Evolutionary conservation across 352 stramenopile species (phyloP), one percentile per base, ranked within the genome.

Genomic region (Pythium grandisporangium): DNA sequence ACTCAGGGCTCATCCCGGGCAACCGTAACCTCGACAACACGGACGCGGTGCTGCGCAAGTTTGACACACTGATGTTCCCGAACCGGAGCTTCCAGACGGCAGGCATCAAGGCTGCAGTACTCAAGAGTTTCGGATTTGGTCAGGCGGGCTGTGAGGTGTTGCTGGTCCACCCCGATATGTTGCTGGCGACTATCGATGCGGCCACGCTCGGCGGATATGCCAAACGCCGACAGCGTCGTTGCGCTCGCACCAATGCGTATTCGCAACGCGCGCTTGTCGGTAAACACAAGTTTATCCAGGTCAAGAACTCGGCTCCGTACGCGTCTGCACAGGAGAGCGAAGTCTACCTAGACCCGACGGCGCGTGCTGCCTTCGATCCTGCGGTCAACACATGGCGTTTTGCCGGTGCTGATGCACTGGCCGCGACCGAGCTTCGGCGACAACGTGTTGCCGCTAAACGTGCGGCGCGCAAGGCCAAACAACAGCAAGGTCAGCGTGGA

Each of bases 71-170:
- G n/a, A 51, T 84, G 44, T 93, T 87, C 48, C 73, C 78, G 42
- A 93, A 90, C 53, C 70, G 75, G 22, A 83, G 57, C 44, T 68
- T 91, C 40, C 74, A 91, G 61, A 87, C 75, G 5, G 47, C 60
- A n/a, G 73, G 75, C 13, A 55, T 91, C 53, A 90, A 93, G 70
- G 76, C 74, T 11, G 76, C 73, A 0, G 17, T 90, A 23, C 58
- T 93, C 50, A 93, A 89, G 66, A 87, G 74, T 49, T 93, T 93
- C 37, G 79, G 79, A 25, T 93, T 93, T 34, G 79, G 79, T 7
- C 79, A 93, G 57, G 76, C 68, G 2, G 66, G 79, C 30, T 70
- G 70, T 16, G 79, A 93, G 27, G 45, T 90, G 42, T 19, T 92
- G 45, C 40, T 92, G 4, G 71, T 93, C 34, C 76, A 93, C 41